Evolutionary conservation across 495 filamentous ascomycete species (phyloP).

Genomic region (Thermothielavioides terrestris): DNA sequence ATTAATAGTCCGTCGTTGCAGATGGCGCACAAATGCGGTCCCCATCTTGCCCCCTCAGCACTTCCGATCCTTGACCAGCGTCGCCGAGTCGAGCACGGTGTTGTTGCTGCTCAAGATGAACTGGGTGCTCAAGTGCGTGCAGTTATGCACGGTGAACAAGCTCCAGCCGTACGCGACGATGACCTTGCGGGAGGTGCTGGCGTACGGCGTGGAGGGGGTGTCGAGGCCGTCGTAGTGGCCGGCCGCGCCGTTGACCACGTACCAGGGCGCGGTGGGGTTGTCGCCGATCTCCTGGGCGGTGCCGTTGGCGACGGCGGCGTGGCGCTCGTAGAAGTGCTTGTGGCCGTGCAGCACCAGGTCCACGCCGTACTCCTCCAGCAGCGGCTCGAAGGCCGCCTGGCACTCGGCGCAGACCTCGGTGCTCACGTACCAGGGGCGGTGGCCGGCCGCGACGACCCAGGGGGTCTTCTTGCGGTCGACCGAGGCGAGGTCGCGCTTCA

Average conservation of each 20-base stretch:
- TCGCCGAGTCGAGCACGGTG: background rate
- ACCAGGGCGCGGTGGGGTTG: slow-evolving; percentile 42
- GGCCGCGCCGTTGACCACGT: slow-evolving; percentile 40
- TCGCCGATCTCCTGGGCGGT: slow-evolving; percentile 17
- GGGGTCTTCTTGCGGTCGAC: slow-evolving; percentile 45
- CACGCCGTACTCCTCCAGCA: slow-evolving; percentile 43
- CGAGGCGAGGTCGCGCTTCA: slow-evolving; percentile 39
- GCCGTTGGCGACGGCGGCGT: slow-evolving; percentile 22
- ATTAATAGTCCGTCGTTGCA: no score
- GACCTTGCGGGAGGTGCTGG: background rate
- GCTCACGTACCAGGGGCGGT: slow-evolving; percentile 43
- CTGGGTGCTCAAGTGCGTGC: background rate
- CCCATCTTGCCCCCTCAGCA: no score
- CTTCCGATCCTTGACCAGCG: background rate
- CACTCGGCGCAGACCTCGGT: slow-evolving; percentile 31
- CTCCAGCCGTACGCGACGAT: background rate
- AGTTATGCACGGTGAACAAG: background rate
- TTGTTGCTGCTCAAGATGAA: background rate
- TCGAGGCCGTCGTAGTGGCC: slow-evolving; percentile 35
- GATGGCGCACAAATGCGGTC: no score
- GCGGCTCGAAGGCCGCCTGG: slow-evolving; percentile 40
- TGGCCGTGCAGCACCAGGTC: slow-evolving; percentile 46
- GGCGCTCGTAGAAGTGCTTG: slow-evolving; percentile 43
- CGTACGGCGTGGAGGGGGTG: background rate
- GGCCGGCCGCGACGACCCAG: slow-evolving; percentile 47